Conservation (phyloP, 192 early-diverging fungal species). For the Rhizoclosmatium sp. region DNA sequence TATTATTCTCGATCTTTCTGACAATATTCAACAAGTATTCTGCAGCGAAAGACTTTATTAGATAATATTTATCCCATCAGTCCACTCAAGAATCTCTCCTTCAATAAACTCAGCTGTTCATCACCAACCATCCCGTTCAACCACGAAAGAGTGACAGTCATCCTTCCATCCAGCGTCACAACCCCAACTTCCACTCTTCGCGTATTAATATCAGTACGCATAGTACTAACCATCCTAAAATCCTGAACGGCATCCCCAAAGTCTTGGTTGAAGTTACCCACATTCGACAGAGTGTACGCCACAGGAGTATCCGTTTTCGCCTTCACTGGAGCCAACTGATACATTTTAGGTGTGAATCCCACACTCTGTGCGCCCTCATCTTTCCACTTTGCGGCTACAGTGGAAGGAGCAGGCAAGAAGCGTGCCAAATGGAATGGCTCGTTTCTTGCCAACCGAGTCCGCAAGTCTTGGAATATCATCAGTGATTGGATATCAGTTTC, state of each 20-base stretch:
- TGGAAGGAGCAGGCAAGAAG: not conserved
- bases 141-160: not conserved
- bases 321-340: not conserved
- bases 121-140: constrained; percentile 26
- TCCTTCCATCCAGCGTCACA: constrained; percentile 2
- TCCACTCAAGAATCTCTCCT: not conserved
- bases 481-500: constrained; percentile 12
- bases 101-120: not conserved
- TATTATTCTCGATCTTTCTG: not conserved
- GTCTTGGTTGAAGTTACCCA: constrained; percentile 9
- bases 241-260: not conserved
- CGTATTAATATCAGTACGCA: constrained; percentile 5
- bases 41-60: no score
- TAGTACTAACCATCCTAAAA: constrained; percentile 8
- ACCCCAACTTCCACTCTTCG: constrained; percentile 10
- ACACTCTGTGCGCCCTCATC: not conserved
- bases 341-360: not conserved
- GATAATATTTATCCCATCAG: not conserved
- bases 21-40: not conserved
- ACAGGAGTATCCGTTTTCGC: not conserved
- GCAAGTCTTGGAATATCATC: not conserved
- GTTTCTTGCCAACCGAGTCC: not conserved
- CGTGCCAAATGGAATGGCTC: constrained; percentile 23
- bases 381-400: no score
- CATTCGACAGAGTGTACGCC: constrained; percentile 9